phyloP scores from a whole-genome alignment of 2,329 filamentous ascomycete genomes.

The Xylaria polymorpha region DNA sequence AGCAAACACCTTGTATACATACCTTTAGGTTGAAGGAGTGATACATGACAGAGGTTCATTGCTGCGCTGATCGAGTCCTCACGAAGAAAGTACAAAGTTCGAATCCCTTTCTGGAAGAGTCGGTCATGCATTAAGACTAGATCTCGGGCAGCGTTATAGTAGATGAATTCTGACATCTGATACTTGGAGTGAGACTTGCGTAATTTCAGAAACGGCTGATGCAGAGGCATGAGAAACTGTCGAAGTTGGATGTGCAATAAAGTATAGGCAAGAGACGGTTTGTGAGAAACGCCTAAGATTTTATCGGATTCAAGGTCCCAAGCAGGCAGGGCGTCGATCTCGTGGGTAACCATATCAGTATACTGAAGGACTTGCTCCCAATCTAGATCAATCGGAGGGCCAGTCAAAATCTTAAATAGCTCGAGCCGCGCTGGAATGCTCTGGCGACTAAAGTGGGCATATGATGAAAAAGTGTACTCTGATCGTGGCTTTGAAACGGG shows the following conservation, averaged over 20 bases:
- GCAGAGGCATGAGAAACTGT: constrained; percentile 71
- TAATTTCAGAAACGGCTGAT: constrained; percentile 70
- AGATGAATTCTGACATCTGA: constrained; percentile 71
- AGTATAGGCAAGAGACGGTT: constrained; percentile 69
- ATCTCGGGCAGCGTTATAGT: constrained; percentile 71
- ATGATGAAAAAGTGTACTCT: constrained; percentile 69
- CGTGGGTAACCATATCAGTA: constrained; percentile 69
- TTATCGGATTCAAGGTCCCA: constrained; percentile 61
- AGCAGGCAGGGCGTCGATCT: constrained; percentile 69
- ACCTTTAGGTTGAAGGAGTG: constrained; percentile 67
- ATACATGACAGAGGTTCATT: constrained; percentile 71
- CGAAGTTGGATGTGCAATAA: constrained; percentile 70
- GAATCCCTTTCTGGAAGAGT: constrained; percentile 68
- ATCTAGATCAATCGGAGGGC: constrained; percentile 65
- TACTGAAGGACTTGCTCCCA: constrained; percentile 72
- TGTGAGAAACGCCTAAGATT: constrained; percentile 58
- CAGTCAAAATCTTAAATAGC: constrained; percentile 66
- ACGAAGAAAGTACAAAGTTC: constrained; percentile 69
- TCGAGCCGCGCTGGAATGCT: constrained; percentile 68
- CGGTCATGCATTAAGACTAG: constrained; percentile 72
- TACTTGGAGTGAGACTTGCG: constrained; percentile 70
- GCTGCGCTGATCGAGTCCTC: constrained; percentile 70
- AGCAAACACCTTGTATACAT: constrained; percentile 4
- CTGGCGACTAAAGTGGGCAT: constrained; percentile 67
- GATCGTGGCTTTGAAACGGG: constrained; percentile 63